A percentile compares a stretch with the other conserved stretches of the same genome.
These are phyloP conservation scores for Poteriospumella lacustris DNA, from an alignment of 108 stramenopile genomes.

Conservation along the genomic window DNA sequence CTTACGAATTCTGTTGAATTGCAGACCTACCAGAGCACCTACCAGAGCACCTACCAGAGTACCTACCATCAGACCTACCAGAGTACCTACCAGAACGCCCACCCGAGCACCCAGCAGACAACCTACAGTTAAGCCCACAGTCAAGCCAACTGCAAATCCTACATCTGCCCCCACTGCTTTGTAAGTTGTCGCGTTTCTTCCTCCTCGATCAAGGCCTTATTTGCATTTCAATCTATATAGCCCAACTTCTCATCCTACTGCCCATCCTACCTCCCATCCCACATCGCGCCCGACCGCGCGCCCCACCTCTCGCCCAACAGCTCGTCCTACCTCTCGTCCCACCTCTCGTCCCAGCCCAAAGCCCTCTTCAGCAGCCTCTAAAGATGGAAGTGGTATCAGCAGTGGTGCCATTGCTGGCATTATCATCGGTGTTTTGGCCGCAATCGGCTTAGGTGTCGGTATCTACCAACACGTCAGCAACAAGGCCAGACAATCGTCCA, in stretches of 20 bases:
- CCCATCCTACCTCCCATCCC: not conserved
- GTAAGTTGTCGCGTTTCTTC: not conserved
- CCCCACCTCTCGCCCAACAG: not conserved
- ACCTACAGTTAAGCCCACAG: not conserved
- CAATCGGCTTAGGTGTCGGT: not conserved
- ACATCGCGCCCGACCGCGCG: not conserved
- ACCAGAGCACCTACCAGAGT: not conserved
- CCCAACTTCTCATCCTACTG: constrained; percentile 4
- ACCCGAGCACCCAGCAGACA: not conserved
- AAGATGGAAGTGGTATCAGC: not conserved
- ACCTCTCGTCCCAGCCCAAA: not conserved
- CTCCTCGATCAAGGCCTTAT: not conserved
- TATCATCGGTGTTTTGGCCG: not conserved
- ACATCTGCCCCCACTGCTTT: not conserved
- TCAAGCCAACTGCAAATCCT: not conserved
- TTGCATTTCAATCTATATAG: too few species aligned
- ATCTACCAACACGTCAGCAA: not conserved
- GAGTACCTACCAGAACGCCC: not conserved
- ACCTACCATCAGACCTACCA: not conserved
- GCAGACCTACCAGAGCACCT: not conserved
- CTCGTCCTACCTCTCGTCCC: not conserved
- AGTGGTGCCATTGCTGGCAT: not conserved
- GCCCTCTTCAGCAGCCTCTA: not conserved
- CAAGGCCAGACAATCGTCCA: not conserved
- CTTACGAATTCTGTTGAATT: not conserved